phyloP scores from a whole-genome alignment of 176 grass and related monocot species.

The Lolium rigidum region DNA sequence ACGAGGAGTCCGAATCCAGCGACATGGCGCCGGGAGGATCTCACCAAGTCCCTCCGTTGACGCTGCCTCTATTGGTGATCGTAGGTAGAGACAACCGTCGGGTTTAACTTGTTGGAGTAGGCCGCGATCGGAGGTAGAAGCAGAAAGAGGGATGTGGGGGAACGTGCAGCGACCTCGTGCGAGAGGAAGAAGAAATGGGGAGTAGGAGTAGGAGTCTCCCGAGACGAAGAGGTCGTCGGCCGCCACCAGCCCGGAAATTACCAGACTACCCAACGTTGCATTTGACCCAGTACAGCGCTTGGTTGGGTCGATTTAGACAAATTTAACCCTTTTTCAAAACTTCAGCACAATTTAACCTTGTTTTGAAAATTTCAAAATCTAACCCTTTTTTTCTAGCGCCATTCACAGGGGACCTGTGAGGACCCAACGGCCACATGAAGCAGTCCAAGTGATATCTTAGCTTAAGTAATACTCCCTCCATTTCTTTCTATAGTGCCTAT shows the following conservation, averaged over 20 bases:
- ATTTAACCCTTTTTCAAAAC: too few relatives aligned
- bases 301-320: too few relatives aligned
- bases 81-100: constrained; percentile 8
- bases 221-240: constrained; percentile 45
- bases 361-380: too few relatives aligned
- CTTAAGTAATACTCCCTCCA: too few relatives aligned
- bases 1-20: constrained; percentile 82
- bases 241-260: constrained; percentile 26
- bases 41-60: constrained; percentile 31
- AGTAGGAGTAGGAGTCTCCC: not conserved
- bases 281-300: not conserved
- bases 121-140: not conserved
- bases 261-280: not conserved
- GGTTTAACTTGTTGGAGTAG: not conserved
- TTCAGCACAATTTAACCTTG: too few relatives aligned
- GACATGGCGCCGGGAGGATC: constrained; percentile 62
- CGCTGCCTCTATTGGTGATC: not conserved
- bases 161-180: constrained; percentile 34
- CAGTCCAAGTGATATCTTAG: too few relatives aligned
- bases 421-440: too few relatives aligned
- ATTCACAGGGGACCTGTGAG: too few relatives aligned
- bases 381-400: too few relatives aligned
- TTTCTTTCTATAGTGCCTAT: too few relatives aligned
- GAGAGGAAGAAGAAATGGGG: not conserved
- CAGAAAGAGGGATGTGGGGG: not conserved